Conservation (phyloP, 1,284 basidiomycete species). For the Ustilago tritici region DNA sequence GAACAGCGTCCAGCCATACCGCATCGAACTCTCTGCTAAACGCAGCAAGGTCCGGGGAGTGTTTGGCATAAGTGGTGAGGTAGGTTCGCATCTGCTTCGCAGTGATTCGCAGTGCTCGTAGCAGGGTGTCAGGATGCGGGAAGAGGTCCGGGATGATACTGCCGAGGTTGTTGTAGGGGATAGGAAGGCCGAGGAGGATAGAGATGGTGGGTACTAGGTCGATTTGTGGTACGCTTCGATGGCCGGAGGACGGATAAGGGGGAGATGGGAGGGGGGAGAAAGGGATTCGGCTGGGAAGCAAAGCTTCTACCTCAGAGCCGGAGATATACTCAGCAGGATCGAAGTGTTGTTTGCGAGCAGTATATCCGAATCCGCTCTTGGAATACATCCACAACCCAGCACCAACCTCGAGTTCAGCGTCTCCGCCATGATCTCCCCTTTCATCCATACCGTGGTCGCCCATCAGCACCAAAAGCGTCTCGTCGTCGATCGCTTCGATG, state of each 20-base stretch:
- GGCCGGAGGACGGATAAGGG: constrained; percentile 66
- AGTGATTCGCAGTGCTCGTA: constrained; percentile 79
- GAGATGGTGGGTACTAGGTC: constrained; percentile 91
- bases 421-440: constrained; percentile 94
- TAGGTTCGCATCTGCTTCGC: constrained; percentile 82
- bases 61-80: constrained; percentile 78
- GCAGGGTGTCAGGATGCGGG: constrained; percentile 70
- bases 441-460: constrained; percentile 99
- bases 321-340: constrained; percentile 34
- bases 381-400: constrained; percentile 89
- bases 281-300: constrained; percentile 27
- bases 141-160: constrained; percentile 91
- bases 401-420: constrained; percentile 85
- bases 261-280: constrained; percentile 62
- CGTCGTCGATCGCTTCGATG: constrained; percentile 55
- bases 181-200: constrained; percentile 89
- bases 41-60: constrained; percentile 76
- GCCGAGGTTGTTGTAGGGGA: constrained; percentile 96
- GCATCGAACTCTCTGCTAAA: constrained; percentile 63
- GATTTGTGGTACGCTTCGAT: constrained; percentile 87
- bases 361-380: constrained; percentile 22
- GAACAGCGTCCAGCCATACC: constrained; percentile 49
- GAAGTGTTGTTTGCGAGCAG: constrained; percentile 1
- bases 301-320: constrained; percentile 5
- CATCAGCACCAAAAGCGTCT: constrained; percentile 81